Base-by-base conservation (phyloP, 2,329 filamentous ascomycete genomes). In the Thelonectria discophora region DNA sequence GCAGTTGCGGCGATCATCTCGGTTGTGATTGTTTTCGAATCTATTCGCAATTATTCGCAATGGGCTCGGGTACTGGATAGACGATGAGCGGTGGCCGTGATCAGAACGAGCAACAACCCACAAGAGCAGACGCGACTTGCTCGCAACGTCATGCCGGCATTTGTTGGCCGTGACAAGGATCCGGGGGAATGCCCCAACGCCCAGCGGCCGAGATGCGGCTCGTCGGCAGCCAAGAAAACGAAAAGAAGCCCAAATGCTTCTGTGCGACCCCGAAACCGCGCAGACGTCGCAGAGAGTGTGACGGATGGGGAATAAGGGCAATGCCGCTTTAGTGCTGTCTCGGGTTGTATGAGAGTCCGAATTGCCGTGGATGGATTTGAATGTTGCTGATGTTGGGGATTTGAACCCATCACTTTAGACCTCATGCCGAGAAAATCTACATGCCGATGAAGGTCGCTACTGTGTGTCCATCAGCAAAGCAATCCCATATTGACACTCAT, bases 161-260 rank as follows among this genome's bases (percentile, higher is more conserved):
- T 42, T 61, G 48, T 46, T 51, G 53, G 53, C 53, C 48, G 42
- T 13, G 53, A 52, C 58, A 47, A 55, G 58, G 53, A 52, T 9
- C 30, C 5, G 6, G 34, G 34, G 34, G 34, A 12, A 37, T 13
- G 34, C 21, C 42, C 18, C 42, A 17, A 40, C 34, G 51, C 46
- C 40, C 20, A 51, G 52, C 40, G 37, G 39, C 58, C 48, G 49
- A 55, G 48, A 56, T 61, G 58, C 58, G 58, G 58, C 58, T 61
- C 53, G 47, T 57, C 58, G 58, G 58, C 58, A 56, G 53, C 58
- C 58, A 57, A 61, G 58, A 61, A 27, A 43, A 40, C 27, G 6
- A 13, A 32, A 51, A 45, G 55, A 55, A 51, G 42, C 9, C 21
- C 10, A 9, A 40, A 49, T 24, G 43, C 50, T 42, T 47, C 49